Evolutionary conservation across 192 early-diverging fungal species (phyloP), one percentile per base, ranked within the genome.

Genomic region (Geranomyces michiganensis): DNA sequence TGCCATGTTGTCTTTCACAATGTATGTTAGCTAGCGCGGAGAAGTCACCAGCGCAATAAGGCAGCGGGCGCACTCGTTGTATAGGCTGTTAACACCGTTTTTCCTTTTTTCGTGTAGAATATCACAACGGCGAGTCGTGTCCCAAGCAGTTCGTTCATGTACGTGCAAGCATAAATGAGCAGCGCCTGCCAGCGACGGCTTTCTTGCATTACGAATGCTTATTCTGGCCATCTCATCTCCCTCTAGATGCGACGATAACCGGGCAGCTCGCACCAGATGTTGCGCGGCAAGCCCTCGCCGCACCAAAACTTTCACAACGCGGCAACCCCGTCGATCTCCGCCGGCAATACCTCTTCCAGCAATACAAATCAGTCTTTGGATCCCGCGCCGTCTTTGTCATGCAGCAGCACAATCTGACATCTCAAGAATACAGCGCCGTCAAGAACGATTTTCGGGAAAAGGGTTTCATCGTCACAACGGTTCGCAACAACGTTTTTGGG

Each of bases 341-440:
- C 22, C 65, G 67, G n/a, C 41, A 45, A 27, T 77, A 60, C 46
- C 55, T 77, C 17, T 73, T 56, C 71, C 65, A 67, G 26, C 70
- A 53, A 21, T 77, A 77, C 65, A 17, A 21, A 19, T 71, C 74
- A 61, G 51, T 77, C 32, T n/a, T 77, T 29, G 65, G 60, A 6
- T 65, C 70, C 17, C 76, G 65, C 15, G 65, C 67, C 43, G 53
- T 77, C 15, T 77, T 73, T 45, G 36, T 77, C 59, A 56, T 77
- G 56, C 70, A 77, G 48, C 60, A 65, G 58, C 29, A 67, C 65
- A 77, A 77, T 71, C 30, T 73, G 33, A 67, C 65, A 2, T 72
- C 70, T 5, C 32, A 27, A 15, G 71, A 77, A 60, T 64, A 68
- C 59, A 19, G 9, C 41, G 32, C 46, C 10, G 44, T 77, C 1